Conservation (phyloP, 306 rosid genomes). For the Sesbania bispinosa region DNA sequence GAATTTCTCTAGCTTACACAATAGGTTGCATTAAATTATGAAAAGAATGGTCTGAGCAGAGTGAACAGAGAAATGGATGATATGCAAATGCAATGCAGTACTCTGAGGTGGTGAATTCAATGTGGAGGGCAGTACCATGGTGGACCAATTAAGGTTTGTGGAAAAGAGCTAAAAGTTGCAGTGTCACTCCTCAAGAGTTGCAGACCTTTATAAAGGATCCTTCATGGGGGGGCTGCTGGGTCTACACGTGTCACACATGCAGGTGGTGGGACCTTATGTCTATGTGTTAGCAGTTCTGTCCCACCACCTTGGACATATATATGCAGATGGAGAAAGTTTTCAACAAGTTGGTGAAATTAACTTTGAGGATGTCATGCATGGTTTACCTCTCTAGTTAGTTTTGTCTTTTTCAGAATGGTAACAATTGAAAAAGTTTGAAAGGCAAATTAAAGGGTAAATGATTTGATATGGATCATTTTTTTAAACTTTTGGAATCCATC, state of each 20-base stretch:
- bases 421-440: background rate
- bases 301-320: conserved; percentile 13
- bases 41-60: conserved; percentile 9
- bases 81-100: conserved; percentile 14
- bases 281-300: background rate
- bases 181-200: conserved; percentile 28
- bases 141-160: conserved; percentile 48
- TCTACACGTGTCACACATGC: conserved; percentile 53
- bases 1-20: conserved; percentile 2
- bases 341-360: background rate
- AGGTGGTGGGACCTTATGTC: conserved; percentile 24
- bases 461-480: background rate
- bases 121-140: conserved; percentile 46
- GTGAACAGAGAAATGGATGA: conserved; percentile 23
- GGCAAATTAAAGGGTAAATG: background rate
- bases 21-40: conserved; percentile 12
- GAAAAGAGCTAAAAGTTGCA: conserved; percentile 45
- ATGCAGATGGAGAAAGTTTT: background rate
- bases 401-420: conserved; percentile 6
- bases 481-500: background rate
- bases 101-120: conserved; percentile 61
- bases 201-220: conserved; percentile 41
- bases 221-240: conserved; percentile 3
- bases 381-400: background rate
- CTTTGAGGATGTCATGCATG: no score